Base-by-base conservation (phyloP, 352 stramenopile genomes). In the Plasmopara viticola region DNA sequence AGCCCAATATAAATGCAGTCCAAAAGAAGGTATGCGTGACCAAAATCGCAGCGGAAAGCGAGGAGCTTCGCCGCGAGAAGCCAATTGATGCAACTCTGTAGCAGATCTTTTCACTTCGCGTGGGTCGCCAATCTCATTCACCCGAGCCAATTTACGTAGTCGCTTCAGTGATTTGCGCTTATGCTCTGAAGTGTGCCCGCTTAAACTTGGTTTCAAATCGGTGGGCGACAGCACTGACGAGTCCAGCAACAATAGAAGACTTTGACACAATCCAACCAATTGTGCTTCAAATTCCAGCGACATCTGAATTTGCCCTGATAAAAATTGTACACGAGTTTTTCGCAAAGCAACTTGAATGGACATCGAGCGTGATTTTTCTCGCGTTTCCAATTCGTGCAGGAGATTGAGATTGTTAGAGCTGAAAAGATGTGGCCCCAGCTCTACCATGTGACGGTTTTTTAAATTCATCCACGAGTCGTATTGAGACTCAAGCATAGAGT, bases 91-190 rank as follows among this genome's bases (percentile, higher is more conserved):
- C 13, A 74, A 30, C 55, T 89, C 80, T 1, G 72, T 54, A 25
- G 68, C 62, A 13, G 62, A 55, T 13, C 76, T 66, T 31, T 68
- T 68, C 12, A 76, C 72, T 53, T 87, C 75, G 7, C 69, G 72
- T 42, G 64, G 53, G 43, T 87, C 78, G 2, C 80, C 78, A 6
- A 64, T 49, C 39, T 89, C 74, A 15, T 72, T 62, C 34, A 85
- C 70, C 18, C 75, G 68, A 17, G 62, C 76, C 18, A 78, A 17
- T 50, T 90, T 90, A 12, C 77, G 71, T 9, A 90, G 60, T 1
- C 78, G 64, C 50, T 84, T 85, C 15, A 90, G 72, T 12, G 78
- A 82, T 53, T 90, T 90, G 30, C 78, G 75, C 60, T 89, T 80
- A n/a, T 61, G 49, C 30, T 74, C 80, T 0, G 69, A 60, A 2